Base-by-base conservation (phyloP, 495 filamentous ascomycete genomes). In the Trichoderma orchidacearum region DNA sequence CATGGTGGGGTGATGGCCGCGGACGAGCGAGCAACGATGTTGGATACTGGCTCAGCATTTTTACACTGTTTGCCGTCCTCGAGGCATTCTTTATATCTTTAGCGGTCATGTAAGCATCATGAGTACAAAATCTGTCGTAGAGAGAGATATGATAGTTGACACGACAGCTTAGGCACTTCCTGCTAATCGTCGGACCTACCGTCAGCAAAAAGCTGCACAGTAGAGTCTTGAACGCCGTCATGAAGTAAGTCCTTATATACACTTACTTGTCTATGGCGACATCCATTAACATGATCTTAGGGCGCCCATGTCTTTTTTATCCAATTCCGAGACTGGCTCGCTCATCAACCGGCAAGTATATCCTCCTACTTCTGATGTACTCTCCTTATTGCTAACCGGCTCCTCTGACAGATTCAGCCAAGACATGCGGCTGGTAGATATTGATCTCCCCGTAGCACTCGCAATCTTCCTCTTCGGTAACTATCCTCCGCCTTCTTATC, bases 381-480 rank as follows among this genome's bases (percentile, higher is more conserved):
- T 9, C 0, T 13, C 2, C 8, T 13, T 21, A 3, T 31, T n/a
- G 38, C 4, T 21, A 50, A 17, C 32, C 56, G 51, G 25, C 53
- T 21, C 1, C 51, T 30, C 27, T n/a, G 15, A 38, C 34, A 60
- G 65, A 50, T 68, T 69, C 58, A 64, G 62, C 53, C 66, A 68
- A 62, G 68, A 67, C 36, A 57, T 69, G 58, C 48, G 54, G 3
- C 54, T 67, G 0, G 60, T 68, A 5, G 65, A 68, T 29, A 54
- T 53, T 28, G 17, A 59, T 3, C 58, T 68, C 3, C 61, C 63
- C 18, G 35, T 62, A 5, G n/a, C 31, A n/a, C 30, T 36, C 30
- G 3, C 60, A 38, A 35, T 32, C 29, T 53, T 53, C 30, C 51
- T 53, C 27, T 53, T 53, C 15, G 51, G 51, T 56, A 51, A 15